phyloP scores from a whole-genome alignment of 2,329 filamentous ascomycete genomes.

The Fusarium odoratissimum region DNA sequence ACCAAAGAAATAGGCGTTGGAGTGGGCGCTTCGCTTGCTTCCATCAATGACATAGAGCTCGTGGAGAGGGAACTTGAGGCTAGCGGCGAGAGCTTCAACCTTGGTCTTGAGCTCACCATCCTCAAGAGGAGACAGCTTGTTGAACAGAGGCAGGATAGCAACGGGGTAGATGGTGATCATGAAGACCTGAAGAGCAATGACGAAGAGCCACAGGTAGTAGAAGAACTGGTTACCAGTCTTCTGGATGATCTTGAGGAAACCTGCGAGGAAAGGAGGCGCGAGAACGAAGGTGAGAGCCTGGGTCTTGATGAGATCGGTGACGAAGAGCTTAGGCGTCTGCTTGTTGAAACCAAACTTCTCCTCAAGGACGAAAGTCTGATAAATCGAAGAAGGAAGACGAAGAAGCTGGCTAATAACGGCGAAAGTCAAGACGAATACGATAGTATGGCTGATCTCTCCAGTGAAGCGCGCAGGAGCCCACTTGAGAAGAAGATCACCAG shows the following conservation, averaged over 20 bases:
- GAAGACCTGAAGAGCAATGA: constrained; percentile 88
- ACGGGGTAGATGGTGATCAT: constrained; percentile 97
- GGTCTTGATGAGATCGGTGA: constrained; percentile 91
- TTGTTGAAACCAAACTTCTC: constrained; percentile 99
- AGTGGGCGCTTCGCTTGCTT: constrained; percentile 87
- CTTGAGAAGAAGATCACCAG: constrained; percentile 77
- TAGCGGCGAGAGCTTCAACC: constrained; percentile 85
- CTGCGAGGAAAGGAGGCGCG: constrained; percentile 88
- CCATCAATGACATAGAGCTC: constrained; percentile 96
- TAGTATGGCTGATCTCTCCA: constrained; percentile 93
- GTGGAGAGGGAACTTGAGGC: constrained; percentile 89
- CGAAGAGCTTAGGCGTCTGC: constrained; percentile 88
- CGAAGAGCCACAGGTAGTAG: constrained; percentile 97
- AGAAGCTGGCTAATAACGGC: constrained; percentile 83
- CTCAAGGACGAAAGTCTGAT: constrained; percentile 95
- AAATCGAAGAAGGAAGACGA: constrained; percentile 84
- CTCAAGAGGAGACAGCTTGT: constrained; percentile 94
- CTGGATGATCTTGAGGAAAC: constrained; percentile 93
- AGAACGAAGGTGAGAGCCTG: constrained; percentile 84
- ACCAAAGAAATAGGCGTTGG: constrained; percentile 95
- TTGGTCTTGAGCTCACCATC: constrained; percentile 87
- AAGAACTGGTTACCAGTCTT: constrained; percentile 95
- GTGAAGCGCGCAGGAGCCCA: constrained; percentile 83
- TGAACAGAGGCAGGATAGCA: constrained; percentile 94
- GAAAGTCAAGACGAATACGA: constrained; percentile 91